Percentiles rank a stretch among this genome's conserved stretches.
Conservation (phyloP, 768 basidiomycete genomes). For the Macrolepiota albuminosa region DNA sequence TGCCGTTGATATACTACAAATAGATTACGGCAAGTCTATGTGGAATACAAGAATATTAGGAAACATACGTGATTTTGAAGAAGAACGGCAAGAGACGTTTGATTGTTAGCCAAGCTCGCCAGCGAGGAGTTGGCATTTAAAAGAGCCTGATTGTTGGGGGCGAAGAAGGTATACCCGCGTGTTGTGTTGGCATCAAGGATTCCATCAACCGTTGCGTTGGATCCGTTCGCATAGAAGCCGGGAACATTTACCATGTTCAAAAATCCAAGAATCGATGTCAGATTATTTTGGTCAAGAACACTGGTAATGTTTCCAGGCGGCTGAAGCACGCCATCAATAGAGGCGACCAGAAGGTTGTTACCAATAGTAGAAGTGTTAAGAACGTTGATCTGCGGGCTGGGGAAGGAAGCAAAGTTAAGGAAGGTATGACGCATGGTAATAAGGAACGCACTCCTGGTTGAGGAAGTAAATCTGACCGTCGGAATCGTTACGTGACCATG, state of each 20-base stretch:
- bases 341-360: slow-evolving; percentile 36
- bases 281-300: slow-evolving; percentile 38
- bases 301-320: slow-evolving; percentile 45
- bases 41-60: background rate
- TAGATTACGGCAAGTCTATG: background rate
- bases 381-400: slow-evolving; percentile 21
- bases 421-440: background rate
- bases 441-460: slow-evolving; percentile 40
- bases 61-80: slow-evolving; percentile 57
- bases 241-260: slow-evolving; percentile 22
- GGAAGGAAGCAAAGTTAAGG: background rate
- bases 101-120: slow-evolving; percentile 35
- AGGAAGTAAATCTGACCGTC: slow-evolving; percentile 38
- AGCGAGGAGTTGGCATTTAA: slow-evolving; percentile 27
- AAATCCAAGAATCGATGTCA: slow-evolving; percentile 33
- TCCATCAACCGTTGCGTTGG: slow-evolving; percentile 30
- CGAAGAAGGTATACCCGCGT: slow-evolving; percentile 62
- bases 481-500: slow-evolving; percentile 32
- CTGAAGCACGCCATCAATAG: slow-evolving; percentile 45
- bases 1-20: slow-evolving; percentile 58
- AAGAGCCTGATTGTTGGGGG: slow-evolving; percentile 53
- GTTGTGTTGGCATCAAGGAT: slow-evolving; percentile 28
- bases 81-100: slow-evolving; percentile 38
- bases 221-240: slow-evolving; percentile 18
- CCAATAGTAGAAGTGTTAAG: slow-evolving; percentile 34